Base-by-base conservation (phyloP, 2,329 filamentous ascomycete genomes). In the Chalaropsis ovoidea region DNA sequence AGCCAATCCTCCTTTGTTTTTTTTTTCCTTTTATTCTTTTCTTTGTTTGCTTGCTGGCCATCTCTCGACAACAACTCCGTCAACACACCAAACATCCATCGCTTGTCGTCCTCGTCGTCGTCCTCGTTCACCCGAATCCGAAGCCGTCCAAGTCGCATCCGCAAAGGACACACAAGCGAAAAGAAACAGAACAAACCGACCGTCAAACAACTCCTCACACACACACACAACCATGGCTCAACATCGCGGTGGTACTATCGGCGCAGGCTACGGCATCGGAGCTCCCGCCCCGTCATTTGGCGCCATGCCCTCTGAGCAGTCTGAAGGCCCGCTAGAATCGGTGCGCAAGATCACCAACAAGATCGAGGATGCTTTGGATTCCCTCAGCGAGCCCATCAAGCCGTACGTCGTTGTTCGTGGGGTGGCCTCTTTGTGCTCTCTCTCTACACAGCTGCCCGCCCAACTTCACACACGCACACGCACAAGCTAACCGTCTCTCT, bases 321-420 rank as follows among this genome's bases (percentile, higher is more conserved):
- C 91, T 72, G 83, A 87, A 61, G 90, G 85, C 75, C 86, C 88
- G 67, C 84, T 99, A 71, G 94, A 96, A 76, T 83, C 90, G 72
- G 90, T 99, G 74, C 84, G 94, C 69, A 85, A 91, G 76, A 92
- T 97, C 77, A 99, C 94, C 63, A 96, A 89, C 86, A 97, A 96
- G 82, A 93, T 99, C 70, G 94, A 99, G 79, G 94, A 99, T 75
- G 78, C 89, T 74, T 77, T 99, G 74, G 94, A 97, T 77, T 89
- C 84, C 35, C 70, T 91, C 73, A 88, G 90, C 72, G 93, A 96
- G 74, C 94, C 94, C 61, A 78, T 97, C 71, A 97, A 96, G 82
- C 94, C 94, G 88, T 99, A 72, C 83, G 75, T 89, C 85, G 67
- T 68, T 54, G 31, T 6, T 31, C 31, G 27, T 56, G 24, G 17